phyloP scores from a whole-genome alignment of 179 eudicot species.

The Silene noctiflora region DNA sequence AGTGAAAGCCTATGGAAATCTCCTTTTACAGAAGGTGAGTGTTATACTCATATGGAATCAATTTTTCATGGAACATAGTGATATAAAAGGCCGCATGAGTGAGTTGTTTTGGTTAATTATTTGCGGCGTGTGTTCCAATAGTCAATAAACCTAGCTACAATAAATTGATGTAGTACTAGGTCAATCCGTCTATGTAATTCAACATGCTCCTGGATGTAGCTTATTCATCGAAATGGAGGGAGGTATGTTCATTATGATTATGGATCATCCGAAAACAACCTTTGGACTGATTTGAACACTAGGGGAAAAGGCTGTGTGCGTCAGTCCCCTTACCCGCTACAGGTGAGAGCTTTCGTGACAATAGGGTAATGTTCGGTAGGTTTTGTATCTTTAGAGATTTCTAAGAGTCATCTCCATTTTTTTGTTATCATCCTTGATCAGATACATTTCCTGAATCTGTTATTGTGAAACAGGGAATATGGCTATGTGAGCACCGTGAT shows the following conservation, averaged over 20 bases:
- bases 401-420: neutral
- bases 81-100: neutral
- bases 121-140: neutral
- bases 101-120: neutral
- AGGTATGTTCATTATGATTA: neutral
- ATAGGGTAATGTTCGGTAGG: neutral
- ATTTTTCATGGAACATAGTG: neutral
- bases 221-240: neutral
- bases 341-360: neutral
- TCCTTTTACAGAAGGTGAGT: neutral
- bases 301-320: neutral
- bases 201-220: neutral
- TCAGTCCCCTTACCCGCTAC: neutral
- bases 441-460: neutral
- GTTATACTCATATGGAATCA: neutral
- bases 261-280: neutral
- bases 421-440: neutral
- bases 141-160: neutral
- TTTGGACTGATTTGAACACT: neutral
- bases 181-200: neutral
- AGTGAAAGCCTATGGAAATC: neutral
- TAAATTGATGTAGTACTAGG: neutral
- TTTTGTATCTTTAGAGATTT: neutral
- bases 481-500: conserved; percentile 97
- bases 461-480: conserved; percentile 64